Percentiles rank a stretch among this genome's conserved stretches.
Conservation (phyloP, 1,284 basidiomycete genomes). For the Boletellus deceptivus region DNA sequence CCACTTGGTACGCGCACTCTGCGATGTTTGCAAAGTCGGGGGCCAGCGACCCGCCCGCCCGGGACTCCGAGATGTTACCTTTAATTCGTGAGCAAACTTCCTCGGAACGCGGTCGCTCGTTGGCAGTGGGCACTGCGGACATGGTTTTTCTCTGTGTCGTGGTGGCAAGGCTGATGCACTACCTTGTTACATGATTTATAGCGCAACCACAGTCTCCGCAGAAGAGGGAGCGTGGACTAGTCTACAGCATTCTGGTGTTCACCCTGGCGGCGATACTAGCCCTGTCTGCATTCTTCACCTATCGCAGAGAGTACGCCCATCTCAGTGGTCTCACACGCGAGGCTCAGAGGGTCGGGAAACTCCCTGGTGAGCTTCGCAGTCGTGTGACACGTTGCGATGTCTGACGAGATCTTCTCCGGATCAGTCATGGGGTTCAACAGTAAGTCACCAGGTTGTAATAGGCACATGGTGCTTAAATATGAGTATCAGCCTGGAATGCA, state of each 20-base stretch:
- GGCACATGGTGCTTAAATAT: slow-evolving; percentile 6
- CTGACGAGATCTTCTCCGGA: slow-evolving; percentile 8
- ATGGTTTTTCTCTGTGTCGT: not conserved
- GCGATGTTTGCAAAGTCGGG: slow-evolving; percentile 14
- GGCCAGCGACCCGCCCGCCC: not conserved
- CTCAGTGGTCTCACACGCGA: not conserved
- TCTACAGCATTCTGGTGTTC: slow-evolving; percentile 16
- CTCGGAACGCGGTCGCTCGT: not conserved
- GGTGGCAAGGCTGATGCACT: not conserved
- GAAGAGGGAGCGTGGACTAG: slow-evolving; percentile 1
- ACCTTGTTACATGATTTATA: slow-evolving; percentile 1
- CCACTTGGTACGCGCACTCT: not conserved
- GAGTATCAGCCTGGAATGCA: slow-evolving; percentile 54
- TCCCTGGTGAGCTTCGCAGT: slow-evolving; percentile 25
- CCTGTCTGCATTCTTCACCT: slow-evolving; percentile 12
- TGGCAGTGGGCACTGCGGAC: not conserved
- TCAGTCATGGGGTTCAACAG: slow-evolving; percentile 34
- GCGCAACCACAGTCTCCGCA: slow-evolving; percentile 1
- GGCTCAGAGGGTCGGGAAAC: slow-evolving; percentile 24
- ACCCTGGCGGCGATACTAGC: slow-evolving; percentile 21
- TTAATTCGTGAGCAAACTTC: slow-evolving; percentile 18
- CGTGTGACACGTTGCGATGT: not conserved
- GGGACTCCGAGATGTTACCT: not conserved
- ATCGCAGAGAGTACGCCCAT: slow-evolving; percentile 2
- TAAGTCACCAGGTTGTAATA: slow-evolving; percentile 15